These are phyloP conservation scores for Acanthamoeba divionensis DNA, from an alignment of 208 protist species.

Conservation along the genomic window DNA sequence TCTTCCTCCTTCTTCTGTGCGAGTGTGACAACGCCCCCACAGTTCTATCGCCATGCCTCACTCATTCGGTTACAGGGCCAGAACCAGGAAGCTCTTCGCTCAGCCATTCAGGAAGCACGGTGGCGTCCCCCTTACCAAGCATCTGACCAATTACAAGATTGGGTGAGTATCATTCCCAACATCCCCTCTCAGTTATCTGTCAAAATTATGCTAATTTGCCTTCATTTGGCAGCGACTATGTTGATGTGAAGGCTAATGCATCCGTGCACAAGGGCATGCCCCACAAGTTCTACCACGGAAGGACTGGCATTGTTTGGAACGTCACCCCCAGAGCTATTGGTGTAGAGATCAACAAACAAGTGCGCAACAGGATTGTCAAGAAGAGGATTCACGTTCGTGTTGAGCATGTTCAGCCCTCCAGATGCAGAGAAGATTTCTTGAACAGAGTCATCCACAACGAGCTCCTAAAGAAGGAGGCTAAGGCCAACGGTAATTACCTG, in stretches of 20 bases:
- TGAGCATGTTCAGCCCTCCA: conserved; percentile 94
- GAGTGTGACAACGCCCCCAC: neutral
- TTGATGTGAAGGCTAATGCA: conserved; percentile 97
- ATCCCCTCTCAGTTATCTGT: neutral
- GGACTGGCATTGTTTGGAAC: conserved; percentile 99
- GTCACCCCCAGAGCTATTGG: conserved; percentile 97
- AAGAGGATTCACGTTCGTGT: conserved; percentile 99
- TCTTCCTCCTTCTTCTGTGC: conserved; percentile 36
- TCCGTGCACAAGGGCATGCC: conserved; percentile 99
- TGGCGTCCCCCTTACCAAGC: conserved; percentile 89
- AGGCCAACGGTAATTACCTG: neutral
- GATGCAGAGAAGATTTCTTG: conserved; percentile 85
- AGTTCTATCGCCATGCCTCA: conserved; percentile 82
- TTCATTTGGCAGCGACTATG: conserved; percentile 90
- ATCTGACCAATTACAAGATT: conserved; percentile 95
- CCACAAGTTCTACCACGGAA: conserved; percentile 99
- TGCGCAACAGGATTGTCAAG: conserved; percentile 94
- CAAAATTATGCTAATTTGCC: neutral
- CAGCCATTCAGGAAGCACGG: conserved; percentile 95
- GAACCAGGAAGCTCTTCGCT: conserved; percentile 96
- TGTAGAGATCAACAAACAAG: conserved; percentile 98
- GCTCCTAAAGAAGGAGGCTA: conserved; percentile 35
- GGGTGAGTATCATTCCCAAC: no score
- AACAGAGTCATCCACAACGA: conserved; percentile 70
- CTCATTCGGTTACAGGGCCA: conserved; percentile 95